Conservation (phyloP, 2,329 filamentous ascomycete species). For the Orbilia oligospora region DNA sequence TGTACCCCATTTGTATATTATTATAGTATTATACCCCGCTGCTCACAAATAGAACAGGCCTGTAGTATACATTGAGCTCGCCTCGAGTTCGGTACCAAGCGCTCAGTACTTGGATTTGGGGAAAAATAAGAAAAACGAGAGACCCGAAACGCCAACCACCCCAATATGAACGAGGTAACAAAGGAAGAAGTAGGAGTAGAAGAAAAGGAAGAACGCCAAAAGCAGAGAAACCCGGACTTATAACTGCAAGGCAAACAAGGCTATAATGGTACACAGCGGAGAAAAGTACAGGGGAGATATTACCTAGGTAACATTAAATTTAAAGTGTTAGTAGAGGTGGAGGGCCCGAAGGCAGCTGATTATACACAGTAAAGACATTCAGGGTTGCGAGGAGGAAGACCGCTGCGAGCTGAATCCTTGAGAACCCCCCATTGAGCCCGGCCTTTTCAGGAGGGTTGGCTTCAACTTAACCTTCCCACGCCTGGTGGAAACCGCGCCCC, state of each 20-base stretch:
- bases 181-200: no score
- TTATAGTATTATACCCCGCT: slow-evolving; percentile 16
- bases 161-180: no score
- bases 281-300: background rate
- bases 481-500: slow-evolving; percentile 14
- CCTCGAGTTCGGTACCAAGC: background rate
- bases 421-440: background rate
- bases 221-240: background rate
- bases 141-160: background rate
- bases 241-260: background rate
- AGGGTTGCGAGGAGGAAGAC: slow-evolving; percentile 28
- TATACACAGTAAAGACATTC: background rate
- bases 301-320: background rate
- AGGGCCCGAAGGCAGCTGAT: background rate
- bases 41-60: background rate
- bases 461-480: slow-evolving; percentile 38
- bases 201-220: background rate
- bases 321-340: background rate
- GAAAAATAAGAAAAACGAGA: background rate
- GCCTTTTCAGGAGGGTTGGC: slow-evolving; percentile 22
- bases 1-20: slow-evolving; percentile 35
- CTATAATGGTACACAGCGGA: background rate
- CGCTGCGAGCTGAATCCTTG: slow-evolving; percentile 37
- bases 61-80: background rate
- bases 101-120: no score